Evolutionary conservation across 2,329 filamentous ascomycete species (phyloP).

Genomic region (Didymella exigua): DNA sequence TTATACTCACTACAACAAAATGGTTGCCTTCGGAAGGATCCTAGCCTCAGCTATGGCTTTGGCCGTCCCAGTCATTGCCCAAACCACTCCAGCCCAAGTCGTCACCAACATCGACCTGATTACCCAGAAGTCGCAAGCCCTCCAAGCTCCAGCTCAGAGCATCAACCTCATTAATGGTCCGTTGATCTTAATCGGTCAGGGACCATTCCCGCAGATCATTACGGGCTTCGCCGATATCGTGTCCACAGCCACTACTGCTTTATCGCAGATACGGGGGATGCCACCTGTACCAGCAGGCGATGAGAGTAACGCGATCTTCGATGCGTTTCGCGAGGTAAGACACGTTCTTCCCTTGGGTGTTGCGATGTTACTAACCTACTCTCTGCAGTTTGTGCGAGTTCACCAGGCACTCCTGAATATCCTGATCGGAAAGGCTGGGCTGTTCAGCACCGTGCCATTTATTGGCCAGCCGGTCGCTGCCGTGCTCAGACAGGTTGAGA

Average conservation of each 20-base stretch:
- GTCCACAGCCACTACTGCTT: slow-evolving; percentile 3
- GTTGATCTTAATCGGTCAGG: slow-evolving; percentile 18
- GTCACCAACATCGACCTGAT: slow-evolving; percentile 16
- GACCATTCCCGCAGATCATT: slow-evolving; percentile 20
- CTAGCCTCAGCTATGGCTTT: slow-evolving; percentile 20
- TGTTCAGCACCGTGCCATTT: slow-evolving; percentile 19
- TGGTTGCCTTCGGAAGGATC: slow-evolving; percentile 25
- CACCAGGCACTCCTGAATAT: slow-evolving; percentile 26
- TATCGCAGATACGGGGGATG: slow-evolving; percentile 15
- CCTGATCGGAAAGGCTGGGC: slow-evolving; percentile 23
- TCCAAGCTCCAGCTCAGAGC: slow-evolving; percentile 18
- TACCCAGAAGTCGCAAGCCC: slow-evolving; percentile 17
- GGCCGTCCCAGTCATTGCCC: slow-evolving; percentile 16
- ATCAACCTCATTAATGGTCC: slow-evolving; percentile 19
- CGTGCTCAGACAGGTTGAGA: slow-evolving; percentile 22
- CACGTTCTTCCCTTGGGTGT: background rate
- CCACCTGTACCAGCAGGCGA: slow-evolving; percentile 5
- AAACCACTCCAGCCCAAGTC: slow-evolving; percentile 10
- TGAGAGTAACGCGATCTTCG: slow-evolving; percentile 11
- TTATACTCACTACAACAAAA: background rate
- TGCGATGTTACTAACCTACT: background rate
- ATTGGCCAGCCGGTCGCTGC: slow-evolving; percentile 19
- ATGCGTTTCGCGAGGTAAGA: slow-evolving; percentile 23
- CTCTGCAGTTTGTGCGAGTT: slow-evolving; percentile 23
- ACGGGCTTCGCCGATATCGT: slow-evolving; percentile 20